A percentile compares a stretch with the other conserved stretches of the same genome.
phyloP scores from a whole-genome alignment of 352 stramenopile genomes.

The Phytophthora litchii region DNA sequence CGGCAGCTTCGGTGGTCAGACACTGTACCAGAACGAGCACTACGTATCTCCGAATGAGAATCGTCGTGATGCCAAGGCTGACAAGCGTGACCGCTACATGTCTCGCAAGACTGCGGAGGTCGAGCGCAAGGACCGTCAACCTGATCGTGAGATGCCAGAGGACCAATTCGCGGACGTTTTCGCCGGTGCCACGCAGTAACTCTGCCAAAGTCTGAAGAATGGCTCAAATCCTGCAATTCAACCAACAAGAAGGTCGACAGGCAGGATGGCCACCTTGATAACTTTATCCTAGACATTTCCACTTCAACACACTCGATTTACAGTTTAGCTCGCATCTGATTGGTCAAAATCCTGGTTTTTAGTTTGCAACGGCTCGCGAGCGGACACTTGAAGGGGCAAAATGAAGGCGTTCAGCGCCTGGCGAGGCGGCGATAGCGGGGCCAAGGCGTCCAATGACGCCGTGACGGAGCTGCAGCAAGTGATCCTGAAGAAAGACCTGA shows the following conservation, averaged over 20 bases:
- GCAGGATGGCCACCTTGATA: slow-evolving; percentile 11
- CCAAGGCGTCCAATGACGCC: slow-evolving; percentile 32
- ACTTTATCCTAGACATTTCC: slow-evolving; percentile 24
- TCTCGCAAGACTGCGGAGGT: slow-evolving; percentile 89
- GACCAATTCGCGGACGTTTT: slow-evolving; percentile 91
- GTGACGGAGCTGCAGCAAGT: slow-evolving; percentile 70
- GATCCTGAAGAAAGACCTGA: slow-evolving; percentile 85
- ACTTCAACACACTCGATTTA: background rate
- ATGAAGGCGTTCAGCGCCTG: slow-evolving; percentile 46
- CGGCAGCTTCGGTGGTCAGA: slow-evolving; percentile 98
- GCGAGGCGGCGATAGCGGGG: slow-evolving; percentile 23
- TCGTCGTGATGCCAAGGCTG: slow-evolving; percentile 87
- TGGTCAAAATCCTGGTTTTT: slow-evolving; percentile 3
- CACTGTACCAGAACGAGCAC: slow-evolving; percentile 97
- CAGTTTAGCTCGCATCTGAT: background rate
- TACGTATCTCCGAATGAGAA: slow-evolving; percentile 97
- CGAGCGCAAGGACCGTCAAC: slow-evolving; percentile 74
- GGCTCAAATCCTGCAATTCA: background rate
- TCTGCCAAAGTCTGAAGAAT: slow-evolving; percentile 4
- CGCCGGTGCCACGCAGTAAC: slow-evolving; percentile 53
- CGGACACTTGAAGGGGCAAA: slow-evolving; percentile 11
- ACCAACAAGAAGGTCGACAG: slow-evolving; percentile 2
- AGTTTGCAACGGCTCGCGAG: slow-evolving; percentile 13
- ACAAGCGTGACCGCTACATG: slow-evolving; percentile 94
- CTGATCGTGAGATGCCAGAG: slow-evolving; percentile 70